phyloP scores from a whole-genome alignment of 2,329 filamentous ascomycete genomes.

The Nemania diffusa region DNA sequence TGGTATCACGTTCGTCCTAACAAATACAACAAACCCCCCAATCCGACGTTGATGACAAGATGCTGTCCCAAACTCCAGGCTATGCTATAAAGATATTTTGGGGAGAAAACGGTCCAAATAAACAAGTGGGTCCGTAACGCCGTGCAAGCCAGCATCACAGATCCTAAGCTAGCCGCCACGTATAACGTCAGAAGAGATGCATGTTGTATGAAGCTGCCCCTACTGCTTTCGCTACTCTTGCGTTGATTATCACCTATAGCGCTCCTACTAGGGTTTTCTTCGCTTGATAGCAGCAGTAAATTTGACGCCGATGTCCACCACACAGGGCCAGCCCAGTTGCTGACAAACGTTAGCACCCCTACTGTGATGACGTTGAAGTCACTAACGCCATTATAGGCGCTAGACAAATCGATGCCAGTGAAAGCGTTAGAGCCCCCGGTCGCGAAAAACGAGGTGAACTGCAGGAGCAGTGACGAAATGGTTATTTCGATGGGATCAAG shows the following conservation, averaged over 20 bases:
- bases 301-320: constrained; percentile 82
- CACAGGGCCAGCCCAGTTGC: constrained; percentile 91
- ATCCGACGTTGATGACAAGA: constrained; percentile 73
- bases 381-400: constrained; percentile 90
- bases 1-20: constrained; percentile 51
- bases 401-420: constrained; percentile 92
- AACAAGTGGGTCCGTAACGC: constrained; percentile 88
- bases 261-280: constrained; percentile 26
- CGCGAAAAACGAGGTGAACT: constrained; percentile 88
- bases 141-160: constrained; percentile 90
- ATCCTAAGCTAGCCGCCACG: constrained; percentile 69
- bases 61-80: constrained; percentile 90
- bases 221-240: constrained; percentile 23
- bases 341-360: constrained; percentile 82
- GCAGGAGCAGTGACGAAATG: constrained; percentile 77
- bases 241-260: constrained; percentile 28
- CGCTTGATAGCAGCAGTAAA: constrained; percentile 63
- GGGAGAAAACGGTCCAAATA: constrained; percentile 98
- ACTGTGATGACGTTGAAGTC: constrained; percentile 85
- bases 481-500: constrained; percentile 69
- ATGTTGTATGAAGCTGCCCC: constrained; percentile 60
- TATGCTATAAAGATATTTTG: constrained; percentile 93
- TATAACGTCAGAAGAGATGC: constrained; percentile 76
- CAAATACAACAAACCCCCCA: constrained; percentile 69
- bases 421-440: constrained; percentile 94